phyloP scores from a whole-genome alignment of 768 basidiomycete species.

The Pleurotus tuoliensis region DNA sequence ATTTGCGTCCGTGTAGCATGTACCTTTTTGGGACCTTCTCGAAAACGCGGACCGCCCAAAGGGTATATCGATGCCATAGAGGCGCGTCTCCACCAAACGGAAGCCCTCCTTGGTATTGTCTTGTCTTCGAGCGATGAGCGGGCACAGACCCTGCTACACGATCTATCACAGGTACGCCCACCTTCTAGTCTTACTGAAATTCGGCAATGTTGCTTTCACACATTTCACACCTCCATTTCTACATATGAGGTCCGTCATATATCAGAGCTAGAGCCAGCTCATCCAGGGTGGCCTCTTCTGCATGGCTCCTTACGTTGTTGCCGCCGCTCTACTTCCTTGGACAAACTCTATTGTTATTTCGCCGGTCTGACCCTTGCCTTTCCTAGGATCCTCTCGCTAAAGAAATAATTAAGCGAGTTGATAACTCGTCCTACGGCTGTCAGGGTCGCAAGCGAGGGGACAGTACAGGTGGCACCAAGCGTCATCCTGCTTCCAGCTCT shows the following conservation, averaged over 20 bases:
- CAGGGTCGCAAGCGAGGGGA: slow-evolving; percentile 56
- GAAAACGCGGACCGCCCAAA: slow-evolving; percentile 85
- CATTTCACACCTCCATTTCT: no score
- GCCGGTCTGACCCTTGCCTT: slow-evolving; percentile 10
- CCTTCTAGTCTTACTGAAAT: neutral
- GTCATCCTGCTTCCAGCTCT: slow-evolving; percentile 18
- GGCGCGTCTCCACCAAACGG: slow-evolving; percentile 85
- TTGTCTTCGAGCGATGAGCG: slow-evolving; percentile 46
- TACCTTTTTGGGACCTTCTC: slow-evolving; percentile 75
- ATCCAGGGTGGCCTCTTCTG: neutral
- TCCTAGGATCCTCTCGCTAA: slow-evolving; percentile 69
- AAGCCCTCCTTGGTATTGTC: slow-evolving; percentile 82
- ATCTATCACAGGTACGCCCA: slow-evolving; percentile 45
- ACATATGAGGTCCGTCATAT: neutral
- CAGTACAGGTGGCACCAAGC: slow-evolving; percentile 17
- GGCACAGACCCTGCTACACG: slow-evolving; percentile 41
- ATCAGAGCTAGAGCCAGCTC: slow-evolving; percentile 1
- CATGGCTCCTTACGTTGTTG: slow-evolving; percentile 3
- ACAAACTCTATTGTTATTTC: neutral
- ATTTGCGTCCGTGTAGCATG: slow-evolving; percentile 44
- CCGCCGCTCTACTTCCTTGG: slow-evolving; percentile 6
- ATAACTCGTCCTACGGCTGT: slow-evolving; percentile 74
- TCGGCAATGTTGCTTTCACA: slow-evolving; percentile 1
- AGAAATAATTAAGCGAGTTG: slow-evolving; percentile 81
- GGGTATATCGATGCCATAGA: slow-evolving; percentile 96